Percentiles rank a stretch among this genome's conserved stretches.
Conservation (phyloP, 1,284 basidiomycete genomes). For the Hypsizygus ulmarius region DNA sequence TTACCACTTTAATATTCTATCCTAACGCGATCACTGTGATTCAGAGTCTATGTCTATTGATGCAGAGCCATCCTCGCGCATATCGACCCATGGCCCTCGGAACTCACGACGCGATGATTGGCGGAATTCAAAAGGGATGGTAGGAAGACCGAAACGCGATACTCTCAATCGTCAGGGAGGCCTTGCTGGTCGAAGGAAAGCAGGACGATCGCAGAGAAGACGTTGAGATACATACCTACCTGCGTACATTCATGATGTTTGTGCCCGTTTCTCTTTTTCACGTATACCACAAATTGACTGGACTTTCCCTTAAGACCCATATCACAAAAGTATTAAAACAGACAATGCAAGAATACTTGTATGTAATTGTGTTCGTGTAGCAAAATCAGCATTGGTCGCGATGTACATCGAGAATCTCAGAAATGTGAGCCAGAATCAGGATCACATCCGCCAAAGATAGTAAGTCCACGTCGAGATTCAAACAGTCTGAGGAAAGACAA, state of each 20-base stretch:
- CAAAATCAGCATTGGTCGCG: too few relatives aligned
- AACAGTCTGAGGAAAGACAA: conserved; percentile 22
- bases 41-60: conserved; percentile 61
- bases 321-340: conserved; percentile 11
- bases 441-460: too few relatives aligned
- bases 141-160: conserved; percentile 44
- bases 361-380: background rate
- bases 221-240: conserved; percentile 38
- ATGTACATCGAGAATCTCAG: too few relatives aligned
- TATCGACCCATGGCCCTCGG: conserved; percentile 76
- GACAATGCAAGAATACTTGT: conserved; percentile 5
- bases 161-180: conserved; percentile 69
- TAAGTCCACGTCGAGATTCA: conserved; percentile 7
- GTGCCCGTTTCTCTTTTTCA: background rate
- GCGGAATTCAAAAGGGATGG: conserved; percentile 70
- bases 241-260: conserved; percentile 4
- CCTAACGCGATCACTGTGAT: conserved; percentile 1
- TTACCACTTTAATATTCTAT: background rate
- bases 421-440: too few relatives aligned
- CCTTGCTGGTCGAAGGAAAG: conserved; percentile 54
- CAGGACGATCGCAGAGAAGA: conserved; percentile 68
- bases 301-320: conserved; percentile 1
- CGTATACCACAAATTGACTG: background rate
- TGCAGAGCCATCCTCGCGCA: conserved; percentile 34
- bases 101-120: conserved; percentile 70